Conservation (phyloP, 257 asterid species). For the Lithospermum erythrorhizon region DNA sequence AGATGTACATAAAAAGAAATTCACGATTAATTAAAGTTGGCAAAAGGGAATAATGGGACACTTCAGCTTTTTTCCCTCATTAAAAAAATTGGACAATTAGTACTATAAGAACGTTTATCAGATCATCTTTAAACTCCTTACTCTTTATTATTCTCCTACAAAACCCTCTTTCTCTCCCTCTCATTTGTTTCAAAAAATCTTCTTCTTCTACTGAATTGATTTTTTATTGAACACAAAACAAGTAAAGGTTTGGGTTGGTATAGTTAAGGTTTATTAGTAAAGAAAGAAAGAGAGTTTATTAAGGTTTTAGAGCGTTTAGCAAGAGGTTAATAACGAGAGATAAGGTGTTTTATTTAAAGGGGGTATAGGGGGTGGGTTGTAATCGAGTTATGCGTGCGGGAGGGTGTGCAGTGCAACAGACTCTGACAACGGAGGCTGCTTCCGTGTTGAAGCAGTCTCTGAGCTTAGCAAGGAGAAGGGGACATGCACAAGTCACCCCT, state of each 20-base stretch:
- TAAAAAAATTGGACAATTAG: neutral
- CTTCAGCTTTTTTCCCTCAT: neutral
- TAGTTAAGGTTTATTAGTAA: slow-evolving; percentile 1
- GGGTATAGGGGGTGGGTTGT: slow-evolving; percentile 46
- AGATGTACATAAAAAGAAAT: neutral
- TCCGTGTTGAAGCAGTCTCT: slow-evolving; percentile 81
- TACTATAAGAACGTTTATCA: slow-evolving; percentile 1
- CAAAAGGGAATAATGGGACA: neutral
- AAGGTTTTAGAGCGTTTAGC: no score
- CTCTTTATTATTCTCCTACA: no score
- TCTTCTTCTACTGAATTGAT: no score
- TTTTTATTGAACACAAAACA: no score
- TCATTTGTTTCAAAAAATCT: neutral
- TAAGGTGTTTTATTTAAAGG: slow-evolving; percentile 11
- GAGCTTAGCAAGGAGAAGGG: slow-evolving; percentile 66
- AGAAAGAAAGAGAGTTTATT: neutral
- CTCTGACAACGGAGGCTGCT: slow-evolving; percentile 91
- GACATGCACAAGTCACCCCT: slow-evolving; percentile 86
- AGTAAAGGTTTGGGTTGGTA: slow-evolving; percentile 4
- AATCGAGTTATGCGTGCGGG: slow-evolving; percentile 80
- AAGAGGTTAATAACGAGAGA: neutral
- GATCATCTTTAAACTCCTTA: neutral
- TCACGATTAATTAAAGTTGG: neutral
- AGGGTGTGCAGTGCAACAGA: slow-evolving; percentile 58
- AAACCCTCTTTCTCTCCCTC: neutral